Conservation (phyloP, 257 asterid species). For the Galeopsis tetrahit region DNA sequence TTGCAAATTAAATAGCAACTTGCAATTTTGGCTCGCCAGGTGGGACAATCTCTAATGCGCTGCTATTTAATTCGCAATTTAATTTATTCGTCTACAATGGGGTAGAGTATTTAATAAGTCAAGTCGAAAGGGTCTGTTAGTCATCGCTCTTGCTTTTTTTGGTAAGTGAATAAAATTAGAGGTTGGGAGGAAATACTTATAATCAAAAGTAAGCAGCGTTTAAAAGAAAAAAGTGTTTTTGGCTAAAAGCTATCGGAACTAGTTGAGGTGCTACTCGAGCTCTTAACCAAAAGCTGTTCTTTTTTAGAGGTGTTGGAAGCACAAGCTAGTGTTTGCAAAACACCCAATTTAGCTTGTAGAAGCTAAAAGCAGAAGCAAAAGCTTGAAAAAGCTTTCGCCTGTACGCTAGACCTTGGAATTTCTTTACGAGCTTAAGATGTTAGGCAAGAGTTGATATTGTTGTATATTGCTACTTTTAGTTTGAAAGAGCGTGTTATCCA, state of each 20-base stretch:
- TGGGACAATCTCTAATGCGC: no score
- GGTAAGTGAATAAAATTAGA: not conserved
- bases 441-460: not conserved
- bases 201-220: not conserved
- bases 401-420: not conserved
- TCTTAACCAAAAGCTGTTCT: no score
- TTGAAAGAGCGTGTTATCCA: not conserved
- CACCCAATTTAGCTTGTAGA: not conserved
- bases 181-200: not conserved
- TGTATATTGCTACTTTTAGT: not conserved
- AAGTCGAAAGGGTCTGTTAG: not conserved
- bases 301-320: not conserved
- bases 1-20: no score
- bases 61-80: no score
- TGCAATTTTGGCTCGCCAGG: no score
- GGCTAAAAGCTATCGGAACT: no score
- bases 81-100: no score
- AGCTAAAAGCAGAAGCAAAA: not conserved
- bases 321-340: not conserved
- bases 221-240: no score
- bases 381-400: not conserved
- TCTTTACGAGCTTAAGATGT: not conserved
- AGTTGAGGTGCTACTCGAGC: no score
- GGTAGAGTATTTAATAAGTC: not conserved
- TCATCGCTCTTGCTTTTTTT: not conserved